A percentile compares a stretch with the other conserved stretches of the same genome.
Conservation (phyloP, 164 flowering plant species). For the Vitis riparia region DNA sequence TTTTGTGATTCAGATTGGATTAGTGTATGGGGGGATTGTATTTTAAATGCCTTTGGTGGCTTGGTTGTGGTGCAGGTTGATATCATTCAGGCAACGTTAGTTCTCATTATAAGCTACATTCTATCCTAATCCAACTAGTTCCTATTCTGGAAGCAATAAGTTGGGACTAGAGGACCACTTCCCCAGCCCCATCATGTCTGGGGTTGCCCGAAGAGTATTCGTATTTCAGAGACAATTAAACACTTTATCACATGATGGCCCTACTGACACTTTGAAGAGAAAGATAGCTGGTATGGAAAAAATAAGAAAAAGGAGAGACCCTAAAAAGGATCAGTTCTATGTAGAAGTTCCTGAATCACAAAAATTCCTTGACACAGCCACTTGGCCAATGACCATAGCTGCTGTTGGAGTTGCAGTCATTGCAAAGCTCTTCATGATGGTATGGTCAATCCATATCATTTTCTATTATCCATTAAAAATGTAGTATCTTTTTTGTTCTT, state of each 20-base stretch:
- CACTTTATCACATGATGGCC: conserved; percentile 24
- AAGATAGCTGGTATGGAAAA: conserved; percentile 45
- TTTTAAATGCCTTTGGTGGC: too few species aligned
- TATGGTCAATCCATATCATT: conserved; percentile 9
- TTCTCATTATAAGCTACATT: too few species aligned
- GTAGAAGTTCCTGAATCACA: conserved; percentile 66
- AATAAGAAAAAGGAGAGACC: conserved; percentile 37
- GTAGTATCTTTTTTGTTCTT: neutral
- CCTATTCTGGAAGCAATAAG: too few species aligned
- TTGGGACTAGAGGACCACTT: too few species aligned
- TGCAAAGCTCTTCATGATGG: conserved; percentile 87
- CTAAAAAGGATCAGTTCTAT: conserved; percentile 45
- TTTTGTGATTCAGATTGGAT: too few species aligned
- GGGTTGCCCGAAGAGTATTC: too few species aligned
- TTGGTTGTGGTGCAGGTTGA: too few species aligned
- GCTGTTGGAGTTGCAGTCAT: conserved; percentile 67
- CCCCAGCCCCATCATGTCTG: too few species aligned
- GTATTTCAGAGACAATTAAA: too few species aligned
- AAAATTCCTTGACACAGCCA: conserved; percentile 68
- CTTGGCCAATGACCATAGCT: conserved; percentile 72
- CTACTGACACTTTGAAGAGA: conserved; percentile 58
- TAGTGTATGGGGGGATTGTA: too few species aligned
- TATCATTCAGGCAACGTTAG: too few species aligned
- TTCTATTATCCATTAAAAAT: neutral
- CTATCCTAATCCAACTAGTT: too few species aligned